Base-by-base conservation (phyloP, 148 eudicot genomes). In the Rhododendron kiyosumense region DNA sequence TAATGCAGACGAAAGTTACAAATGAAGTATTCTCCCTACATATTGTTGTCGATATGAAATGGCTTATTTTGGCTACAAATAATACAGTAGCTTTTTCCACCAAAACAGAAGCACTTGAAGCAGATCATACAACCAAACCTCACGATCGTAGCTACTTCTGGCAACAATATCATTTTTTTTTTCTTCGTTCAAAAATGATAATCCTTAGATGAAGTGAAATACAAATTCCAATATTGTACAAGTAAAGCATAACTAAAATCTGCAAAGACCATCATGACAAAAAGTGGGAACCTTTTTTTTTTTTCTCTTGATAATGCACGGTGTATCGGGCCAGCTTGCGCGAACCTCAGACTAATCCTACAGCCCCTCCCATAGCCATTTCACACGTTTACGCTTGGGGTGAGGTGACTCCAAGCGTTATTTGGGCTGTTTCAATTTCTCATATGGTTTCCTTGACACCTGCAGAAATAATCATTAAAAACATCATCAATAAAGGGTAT, bases 361-460 rank as follows among this genome's bases (percentile, higher is more conserved):
- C 1, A 5, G 45, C 7, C 45, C 45, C 45, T 5, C 45, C 7
- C 45, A 41, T 0, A 41, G 45, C 45, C 45, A 41, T 41, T 41
- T 41, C 43, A 38, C 41, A 41, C 7, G 43, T 41, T 41, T 41
- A 41, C 45, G 7, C 45, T 5, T 41, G 45, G 45, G 7, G 7
- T 6, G 45, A 41, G 45, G 45, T 41, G 45, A 7, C 45, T 41
- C 7, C 8, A 41, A 41, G 45, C 6, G 45, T 41, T 5, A 85
- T 51, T 80, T 43, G 71, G 81, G 85, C 61, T 86, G 88, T 78
- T 80, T 45, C 76, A 88, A 84, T 85, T 90, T 90, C 88, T 86
- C 88, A 84, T 90, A 88, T n/a, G 88, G 61, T 79, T 90, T 90
- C 78, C 90, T 81, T 13, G 89, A 88, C 49, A 88, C 85, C 91